Base-by-base conservation (phyloP, 257 asterid species). In the Solanum pinnatisectum region DNA sequence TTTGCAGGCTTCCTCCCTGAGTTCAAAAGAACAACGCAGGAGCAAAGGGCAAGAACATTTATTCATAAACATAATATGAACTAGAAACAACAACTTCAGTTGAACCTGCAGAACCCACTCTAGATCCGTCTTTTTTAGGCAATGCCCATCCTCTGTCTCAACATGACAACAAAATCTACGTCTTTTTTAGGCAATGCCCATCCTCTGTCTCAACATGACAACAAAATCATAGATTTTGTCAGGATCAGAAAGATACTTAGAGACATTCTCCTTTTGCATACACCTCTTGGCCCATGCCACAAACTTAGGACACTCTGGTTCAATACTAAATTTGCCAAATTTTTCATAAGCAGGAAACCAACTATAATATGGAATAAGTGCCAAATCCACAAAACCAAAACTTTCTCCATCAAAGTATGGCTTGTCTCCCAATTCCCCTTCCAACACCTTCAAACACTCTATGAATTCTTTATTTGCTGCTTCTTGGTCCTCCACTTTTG, bases 301-400 rank as follows among this genome's bases (percentile, higher is more conserved):
- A 70, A 95, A 84, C 70, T 89, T 91, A 0, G 96, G 96, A 44
- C 94, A 93, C 82, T 89, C 90, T 27, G 89, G 87, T 72, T 91
- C 93, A 10, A 92, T 86, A 67, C 87, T 93, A 89, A 94, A 94
- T 36, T 86, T 72, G 25, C 93, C 96, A 81, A 89, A 84, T 10
- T 15, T 91, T 88, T 94, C 98, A 30, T 89, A 92, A 82, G 93
- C 52, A 40, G 89, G n/a, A 59, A 95, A 93, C 98, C 98, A 95
- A 36, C 91, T 32, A 67, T 91, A 92, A 89, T 81, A 94, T 22
- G 91, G 67, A 40, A 93, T 39, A 4, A 94, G 88, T 33, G 94
- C 89, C 72, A 94, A 87, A 59, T 94, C 98, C 3, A 93, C 63
- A 88, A 89, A 92, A 70, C 96, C 96, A 73, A 93, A 94, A 9